Evolutionary conservation across 805 yeast species (phyloP).

Genomic region (Wickerhamomyces strasburgensis): DNA sequence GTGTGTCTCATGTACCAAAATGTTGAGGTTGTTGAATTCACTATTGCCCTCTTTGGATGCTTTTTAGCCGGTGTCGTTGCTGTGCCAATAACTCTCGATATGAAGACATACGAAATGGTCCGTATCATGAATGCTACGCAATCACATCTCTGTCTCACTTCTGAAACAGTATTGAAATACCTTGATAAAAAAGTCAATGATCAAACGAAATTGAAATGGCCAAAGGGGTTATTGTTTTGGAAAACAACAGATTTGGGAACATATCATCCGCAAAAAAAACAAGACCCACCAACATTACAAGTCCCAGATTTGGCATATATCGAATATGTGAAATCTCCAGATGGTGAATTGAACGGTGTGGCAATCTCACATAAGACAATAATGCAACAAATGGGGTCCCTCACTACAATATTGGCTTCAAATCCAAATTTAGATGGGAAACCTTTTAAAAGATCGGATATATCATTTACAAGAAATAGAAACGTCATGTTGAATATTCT

Average conservation of each 20-base stretch:
- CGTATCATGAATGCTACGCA: constrained; percentile 70
- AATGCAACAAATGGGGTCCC: constrained; percentile 78
- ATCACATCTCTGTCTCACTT: constrained; percentile 71
- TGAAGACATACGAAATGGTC: constrained; percentile 62
- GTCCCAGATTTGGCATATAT: constrained; percentile 87
- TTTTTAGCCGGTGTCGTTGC: constrained; percentile 92
- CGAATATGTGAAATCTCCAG: constrained; percentile 84
- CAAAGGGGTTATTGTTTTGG: constrained; percentile 69
- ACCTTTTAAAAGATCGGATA: constrained; percentile 47
- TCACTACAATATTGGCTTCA: constrained; percentile 65
- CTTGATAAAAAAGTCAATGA: constrained; percentile 56
- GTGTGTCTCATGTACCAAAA: constrained; percentile 82
- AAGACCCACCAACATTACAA: constrained; percentile 59
- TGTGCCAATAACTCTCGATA: constrained; percentile 80
- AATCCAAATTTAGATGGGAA: constrained; percentile 43
- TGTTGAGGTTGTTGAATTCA: constrained; percentile 78
- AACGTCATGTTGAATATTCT: constrained; percentile 59
- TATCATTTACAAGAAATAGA: constrained; percentile 40
- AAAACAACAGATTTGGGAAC: constrained; percentile 84
- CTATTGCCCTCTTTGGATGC: constrained; percentile 84
- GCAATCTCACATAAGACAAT: constrained; percentile 87
- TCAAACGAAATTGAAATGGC: constrained; percentile 55
- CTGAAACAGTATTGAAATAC: constrained; percentile 72
- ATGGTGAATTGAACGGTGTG: constrained; percentile 89
- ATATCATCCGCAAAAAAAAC: constrained; percentile 53